Base-by-base conservation (phyloP, 2,329 filamentous ascomycete species). In the Aspergillus awamori region DNA sequence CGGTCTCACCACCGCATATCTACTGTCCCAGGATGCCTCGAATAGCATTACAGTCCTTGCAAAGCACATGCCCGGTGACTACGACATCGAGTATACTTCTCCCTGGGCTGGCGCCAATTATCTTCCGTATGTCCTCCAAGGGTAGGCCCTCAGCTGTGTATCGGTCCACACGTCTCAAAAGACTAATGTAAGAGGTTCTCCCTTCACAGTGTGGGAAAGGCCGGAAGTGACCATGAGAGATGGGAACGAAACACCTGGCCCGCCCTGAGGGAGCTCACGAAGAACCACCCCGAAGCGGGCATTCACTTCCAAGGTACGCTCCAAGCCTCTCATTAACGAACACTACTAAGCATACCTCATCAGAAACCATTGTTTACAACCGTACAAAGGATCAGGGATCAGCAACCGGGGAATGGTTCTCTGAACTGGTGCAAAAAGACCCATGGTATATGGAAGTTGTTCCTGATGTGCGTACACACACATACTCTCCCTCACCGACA, bases 11-110 rank as follows among this genome's bases (percentile, higher is more conserved):
- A 88, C 86, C 2, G 87, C 88, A 38, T 79, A 88, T 24, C 76
- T 86, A 15, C 78, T 90, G 13, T 87, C 87, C 11, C 81, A 81
- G 61, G 82, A 87, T 67, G 75, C 79, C 5, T 70, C 77, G 10
- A 83, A 88, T 67, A 79, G 81, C 26, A 78, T 96, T 65, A 93
- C 90, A 0, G 81, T 96, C 38, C 81, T 92, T 33, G 89, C 92
- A 5, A 96, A 94, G 72, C 90, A 96, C 74, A 95, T 97, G 89
- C 93, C 93, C 0, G 93, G 93, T 38, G 93, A 97, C 79, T 95
- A 94, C 76, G 90, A 94, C 67, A 89, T 93, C 67, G 90, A 96
- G 81, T 97, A 97, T 75, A 89, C 91, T 0, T 96, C 91, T 5
- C 92, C 92, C 0, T 96, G 91, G 90, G 92, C 92, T 3, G 92